Evolutionary conservation across 2,329 filamentous ascomycete genomes (phyloP), one percentile per base, ranked within the genome.

Genomic region (Pseudogymnoascus sp.): DNA sequence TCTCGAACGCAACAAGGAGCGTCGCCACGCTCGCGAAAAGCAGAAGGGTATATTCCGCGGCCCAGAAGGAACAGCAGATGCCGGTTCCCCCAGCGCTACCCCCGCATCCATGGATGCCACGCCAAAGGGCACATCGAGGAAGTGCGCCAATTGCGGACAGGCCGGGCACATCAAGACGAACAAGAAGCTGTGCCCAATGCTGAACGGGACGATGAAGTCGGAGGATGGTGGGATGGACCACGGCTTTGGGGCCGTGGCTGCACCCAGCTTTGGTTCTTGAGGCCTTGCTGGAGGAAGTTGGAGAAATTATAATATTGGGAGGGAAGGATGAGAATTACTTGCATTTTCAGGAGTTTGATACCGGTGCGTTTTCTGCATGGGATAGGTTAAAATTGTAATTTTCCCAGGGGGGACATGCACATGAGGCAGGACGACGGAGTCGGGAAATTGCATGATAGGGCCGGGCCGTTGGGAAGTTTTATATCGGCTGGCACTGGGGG

Each of bases 111-210:
- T 77, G 4, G 77, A 85, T 72, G 78, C 81, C 70, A 78, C 80
- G 65, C 72, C 74, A 65, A 83, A 79, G 59, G 86, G 88, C 65
- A 96, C 91, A 63, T 89, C 89, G 35, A 84, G 96, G 71, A 98
- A 98, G 79, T 99, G 95, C 78, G 95, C 95, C 68, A 98, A 97
- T 76, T 99, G 95, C 78, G 95, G 95, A 60, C 90, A 95, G 75
- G 89, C 96, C 62, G 95, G 95, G 33, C 95, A 99, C 73, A 99
- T 99, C 81, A 97, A 97, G 78, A 98, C 93, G 59, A 98, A 98
- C 81, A 96, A 97, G 80, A 98, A 97, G 91, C 83, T 93, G 71
- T 96, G 91, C 74, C 91, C 91, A 59, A 81, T 95, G 74, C 87
- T 96, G 66, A 96, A 96, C 73, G 91, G 91, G 61, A 90, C 89